A percentile compares a stretch with the other conserved stretches of the same genome.
Evolutionary conservation across 495 filamentous ascomycete species (phyloP).

Genomic region (Penicillium psychrofluorescens): DNA sequence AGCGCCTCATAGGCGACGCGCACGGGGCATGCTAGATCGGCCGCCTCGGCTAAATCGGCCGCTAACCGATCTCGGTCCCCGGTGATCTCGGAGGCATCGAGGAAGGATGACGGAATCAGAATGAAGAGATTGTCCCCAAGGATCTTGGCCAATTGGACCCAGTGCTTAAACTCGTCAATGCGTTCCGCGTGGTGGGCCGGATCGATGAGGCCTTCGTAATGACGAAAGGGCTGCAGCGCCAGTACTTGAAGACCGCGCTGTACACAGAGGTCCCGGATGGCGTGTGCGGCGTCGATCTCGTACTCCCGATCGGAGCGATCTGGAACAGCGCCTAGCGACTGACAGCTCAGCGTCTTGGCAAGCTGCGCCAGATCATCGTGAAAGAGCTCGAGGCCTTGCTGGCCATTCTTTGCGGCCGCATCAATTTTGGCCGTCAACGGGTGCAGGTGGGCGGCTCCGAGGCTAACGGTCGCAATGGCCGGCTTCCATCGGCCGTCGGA

Average conservation of each 20-base stretch:
- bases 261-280: slow-evolving; percentile 47
- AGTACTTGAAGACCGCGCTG: slow-evolving; percentile 47
- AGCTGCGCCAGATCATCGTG: slow-evolving; percentile 20
- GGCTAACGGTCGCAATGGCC: slow-evolving; percentile 20
- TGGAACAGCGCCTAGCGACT: not conserved
- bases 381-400: slow-evolving; percentile 19
- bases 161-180: slow-evolving; percentile 51
- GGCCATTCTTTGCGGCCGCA: slow-evolving; percentile 12
- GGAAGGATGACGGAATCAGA: slow-evolving; percentile 61
- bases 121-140: slow-evolving; percentile 54
- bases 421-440: slow-evolving; percentile 15
- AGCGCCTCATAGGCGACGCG: slow-evolving; percentile 63
- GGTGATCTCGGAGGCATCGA: slow-evolving; percentile 42
- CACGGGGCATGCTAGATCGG: slow-evolving; percentile 53
- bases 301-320: slow-evolving; percentile 13
- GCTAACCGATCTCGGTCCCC: slow-evolving; percentile 48
- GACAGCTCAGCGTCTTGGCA: slow-evolving; percentile 10
- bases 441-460: slow-evolving; percentile 14
- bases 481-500: slow-evolving; percentile 12
- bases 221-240: slow-evolving; percentile 64
- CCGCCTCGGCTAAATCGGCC: slow-evolving; percentile 51
- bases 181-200: slow-evolving; percentile 42
- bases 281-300: slow-evolving; percentile 43
- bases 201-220: slow-evolving; percentile 64
- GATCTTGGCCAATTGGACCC: slow-evolving; percentile 54